Conservation (phyloP, 2,329 filamentous ascomycete species). For the Chaetomium sp. region DNA sequence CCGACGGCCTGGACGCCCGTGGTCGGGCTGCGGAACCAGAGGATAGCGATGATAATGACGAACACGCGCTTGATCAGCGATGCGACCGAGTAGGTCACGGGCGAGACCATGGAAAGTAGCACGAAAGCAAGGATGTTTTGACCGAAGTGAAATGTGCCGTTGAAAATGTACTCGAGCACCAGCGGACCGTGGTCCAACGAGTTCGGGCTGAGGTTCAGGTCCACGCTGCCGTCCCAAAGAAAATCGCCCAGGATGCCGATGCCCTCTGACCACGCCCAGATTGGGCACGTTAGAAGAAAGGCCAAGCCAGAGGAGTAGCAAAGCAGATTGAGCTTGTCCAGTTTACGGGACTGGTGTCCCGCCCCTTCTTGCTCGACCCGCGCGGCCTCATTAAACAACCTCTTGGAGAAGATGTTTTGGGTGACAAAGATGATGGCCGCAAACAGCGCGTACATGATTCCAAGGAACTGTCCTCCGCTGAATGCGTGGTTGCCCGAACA, state of each 20-base stretch:
- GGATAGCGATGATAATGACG: slow-evolving; percentile 86
- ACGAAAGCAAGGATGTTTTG: slow-evolving; percentile 96
- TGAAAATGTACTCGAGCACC: slow-evolving; percentile 87
- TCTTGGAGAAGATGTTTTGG: slow-evolving; percentile 98
- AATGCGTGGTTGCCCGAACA: slow-evolving; percentile 78
- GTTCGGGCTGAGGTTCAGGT: slow-evolving; percentile 51
- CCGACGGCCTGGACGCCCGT: slow-evolving; percentile 76
- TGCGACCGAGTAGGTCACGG: slow-evolving; percentile 94
- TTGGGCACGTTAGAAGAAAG: slow-evolving; percentile 78
- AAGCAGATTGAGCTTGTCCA: slow-evolving; percentile 93
- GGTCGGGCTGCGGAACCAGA: slow-evolving; percentile 93
- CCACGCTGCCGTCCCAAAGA: slow-evolving; percentile 70
- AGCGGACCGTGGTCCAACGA: slow-evolving; percentile 70
- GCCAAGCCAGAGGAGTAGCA: slow-evolving; percentile 96
- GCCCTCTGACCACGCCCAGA: slow-evolving; percentile 92
- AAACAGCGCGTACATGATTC: slow-evolving; percentile 80
- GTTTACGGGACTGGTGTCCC: slow-evolving; percentile 61
- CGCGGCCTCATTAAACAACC: slow-evolving; percentile 90
- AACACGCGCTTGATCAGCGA: slow-evolving; percentile 96
- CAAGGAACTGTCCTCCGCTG: slow-evolving; percentile 71
- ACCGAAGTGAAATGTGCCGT: slow-evolving; percentile 91
- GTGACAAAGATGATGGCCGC: slow-evolving; percentile 95
- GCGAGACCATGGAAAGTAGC: slow-evolving; percentile 84
- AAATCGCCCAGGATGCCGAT: slow-evolving; percentile 71
- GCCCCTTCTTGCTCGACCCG: slow-evolving; percentile 70